Evolutionary conservation across 176 grass and related monocot species (phyloP).

Genomic region (Carex pumila): DNA sequence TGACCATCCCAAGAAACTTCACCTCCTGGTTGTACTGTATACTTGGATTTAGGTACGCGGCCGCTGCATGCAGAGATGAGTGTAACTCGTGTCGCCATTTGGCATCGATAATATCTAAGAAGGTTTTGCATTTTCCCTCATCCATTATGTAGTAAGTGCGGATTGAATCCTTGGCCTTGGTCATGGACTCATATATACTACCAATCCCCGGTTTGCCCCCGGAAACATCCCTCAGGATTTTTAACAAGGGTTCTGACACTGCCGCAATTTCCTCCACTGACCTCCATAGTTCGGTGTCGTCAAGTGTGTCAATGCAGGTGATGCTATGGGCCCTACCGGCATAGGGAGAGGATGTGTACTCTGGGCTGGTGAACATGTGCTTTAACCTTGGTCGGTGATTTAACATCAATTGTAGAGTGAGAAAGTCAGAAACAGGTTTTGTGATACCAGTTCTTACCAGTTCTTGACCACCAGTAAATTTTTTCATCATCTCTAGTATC

Average conservation of each 20-base stretch:
- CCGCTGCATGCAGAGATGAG: slow-evolving; percentile 81
- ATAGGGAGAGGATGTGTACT: slow-evolving; percentile 65
- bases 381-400: slow-evolving; percentile 71
- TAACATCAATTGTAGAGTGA: slow-evolving; percentile 72
- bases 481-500: slow-evolving; percentile 68
- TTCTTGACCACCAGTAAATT: slow-evolving; percentile 49
- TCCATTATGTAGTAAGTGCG: slow-evolving; percentile 99
- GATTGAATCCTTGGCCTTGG: slow-evolving; percentile 82
- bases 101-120: slow-evolving; percentile 82
- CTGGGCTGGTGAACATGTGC: slow-evolving; percentile 77
- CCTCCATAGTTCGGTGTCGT: slow-evolving; percentile 77
- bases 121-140: slow-evolving; percentile 86
- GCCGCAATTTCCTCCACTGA: slow-evolving; percentile 75
- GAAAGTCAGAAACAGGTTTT: slow-evolving; percentile 73
- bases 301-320: slow-evolving; percentile 47
- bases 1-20: slow-evolving; percentile 59
- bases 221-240: slow-evolving; percentile 85
- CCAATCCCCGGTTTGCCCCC: slow-evolving; percentile 76
- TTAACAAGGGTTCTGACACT: slow-evolving; percentile 88
- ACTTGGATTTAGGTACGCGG: slow-evolving; percentile 81
- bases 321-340: slow-evolving; percentile 60
- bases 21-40: slow-evolving; percentile 84
- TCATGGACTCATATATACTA: slow-evolving; percentile 96
- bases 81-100: slow-evolving; percentile 77
- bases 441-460: slow-evolving; percentile 82